Evolutionary conservation across 805 yeast genomes (phyloP).

Genomic region (Torulaspora franciscae): DNA sequence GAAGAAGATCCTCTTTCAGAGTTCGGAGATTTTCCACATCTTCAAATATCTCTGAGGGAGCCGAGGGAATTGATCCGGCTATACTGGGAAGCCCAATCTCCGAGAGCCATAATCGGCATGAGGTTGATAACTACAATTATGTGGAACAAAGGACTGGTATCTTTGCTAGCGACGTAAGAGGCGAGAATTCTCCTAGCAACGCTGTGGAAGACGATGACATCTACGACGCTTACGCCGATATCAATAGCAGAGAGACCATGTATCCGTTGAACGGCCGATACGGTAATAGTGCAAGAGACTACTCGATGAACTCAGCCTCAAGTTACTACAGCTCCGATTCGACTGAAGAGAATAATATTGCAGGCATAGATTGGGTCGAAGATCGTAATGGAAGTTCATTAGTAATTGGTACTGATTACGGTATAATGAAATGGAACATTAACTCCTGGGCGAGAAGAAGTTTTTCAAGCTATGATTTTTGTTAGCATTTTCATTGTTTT

Average conservation of each 20-base stretch:
- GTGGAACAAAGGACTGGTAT: conserved; percentile 13
- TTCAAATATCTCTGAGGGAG: conserved; percentile 13
- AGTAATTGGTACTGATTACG: conserved; percentile 60
- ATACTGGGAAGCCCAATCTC: conserved; percentile 11
- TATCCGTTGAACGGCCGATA: conserved; percentile 10
- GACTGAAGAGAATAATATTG: conserved; percentile 45
- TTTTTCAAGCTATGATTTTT: conserved; percentile 50
- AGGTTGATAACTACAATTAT: conserved; percentile 19
- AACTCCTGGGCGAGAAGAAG: conserved; percentile 60
- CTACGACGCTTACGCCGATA: conserved; percentile 18
- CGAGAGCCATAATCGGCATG: conserved; percentile 11
- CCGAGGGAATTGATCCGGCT: conserved; percentile 11
- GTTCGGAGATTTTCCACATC: conserved; percentile 32
- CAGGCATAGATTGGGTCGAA: conserved; percentile 58
- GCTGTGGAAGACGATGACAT: conserved; percentile 21
- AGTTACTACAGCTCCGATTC: conserved; percentile 16
- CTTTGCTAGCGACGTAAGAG: conserved; percentile 9
- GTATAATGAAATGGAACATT: conserved; percentile 64
- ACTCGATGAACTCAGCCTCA: conserved; percentile 9
- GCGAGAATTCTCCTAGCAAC: conserved; percentile 2
- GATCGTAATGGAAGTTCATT: conserved; percentile 48
- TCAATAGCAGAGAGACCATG: conserved; percentile 7
- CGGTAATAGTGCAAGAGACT: conserved; percentile 9
- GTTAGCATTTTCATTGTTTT: conserved; percentile 22
- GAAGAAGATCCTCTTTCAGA: conserved; percentile 19